Evolutionary conservation across 164 flowering plant genomes (phyloP).

Genomic region (Magnolia kwangsiensis): DNA sequence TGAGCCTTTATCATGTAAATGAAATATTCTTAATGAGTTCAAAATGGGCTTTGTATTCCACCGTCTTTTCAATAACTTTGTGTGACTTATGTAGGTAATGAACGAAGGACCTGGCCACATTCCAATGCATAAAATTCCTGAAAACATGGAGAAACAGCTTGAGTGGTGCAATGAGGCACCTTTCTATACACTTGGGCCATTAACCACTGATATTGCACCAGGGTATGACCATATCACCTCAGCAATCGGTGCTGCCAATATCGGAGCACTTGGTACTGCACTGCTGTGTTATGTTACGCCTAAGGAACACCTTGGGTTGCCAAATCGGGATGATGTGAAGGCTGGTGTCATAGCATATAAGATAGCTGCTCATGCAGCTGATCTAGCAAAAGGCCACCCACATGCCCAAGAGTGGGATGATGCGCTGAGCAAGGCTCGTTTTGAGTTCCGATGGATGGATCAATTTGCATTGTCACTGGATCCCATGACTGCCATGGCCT

Average conservation of each 20-base stretch:
- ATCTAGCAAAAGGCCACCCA: conserved; percentile 90
- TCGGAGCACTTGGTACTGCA: conserved; percentile 99
- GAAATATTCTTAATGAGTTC: too few relatives aligned
- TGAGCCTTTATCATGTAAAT: too few relatives aligned
- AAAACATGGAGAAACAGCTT: conserved; percentile 95
- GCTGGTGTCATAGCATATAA: conserved; percentile 97
- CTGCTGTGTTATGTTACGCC: conserved; percentile 99
- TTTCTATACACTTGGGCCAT: conserved; percentile 97
- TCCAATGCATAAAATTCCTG: conserved; percentile 98
- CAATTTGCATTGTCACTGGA: conserved; percentile 95
- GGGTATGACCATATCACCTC: conserved; percentile 99
- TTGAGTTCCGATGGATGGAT: conserved; percentile 98
- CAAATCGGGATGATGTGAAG: conserved; percentile 96
- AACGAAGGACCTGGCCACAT: conserved; percentile 99
- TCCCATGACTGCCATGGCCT: conserved; percentile 97
- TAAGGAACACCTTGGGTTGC: conserved; percentile 97
- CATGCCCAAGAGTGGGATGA: conserved; percentile 98
- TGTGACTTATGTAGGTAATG: conserved; percentile 68
- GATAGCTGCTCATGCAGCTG: conserved; percentile 99
- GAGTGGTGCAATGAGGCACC: conserved; percentile 99
- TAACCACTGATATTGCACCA: conserved; percentile 99
- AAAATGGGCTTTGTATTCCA: not conserved
- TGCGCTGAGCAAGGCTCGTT: conserved; percentile 97
- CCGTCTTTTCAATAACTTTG: not conserved
- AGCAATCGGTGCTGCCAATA: conserved; percentile 99